Base-by-base conservation (phyloP, 164 flowering plant species). In the Berberis thunbergii region DNA sequence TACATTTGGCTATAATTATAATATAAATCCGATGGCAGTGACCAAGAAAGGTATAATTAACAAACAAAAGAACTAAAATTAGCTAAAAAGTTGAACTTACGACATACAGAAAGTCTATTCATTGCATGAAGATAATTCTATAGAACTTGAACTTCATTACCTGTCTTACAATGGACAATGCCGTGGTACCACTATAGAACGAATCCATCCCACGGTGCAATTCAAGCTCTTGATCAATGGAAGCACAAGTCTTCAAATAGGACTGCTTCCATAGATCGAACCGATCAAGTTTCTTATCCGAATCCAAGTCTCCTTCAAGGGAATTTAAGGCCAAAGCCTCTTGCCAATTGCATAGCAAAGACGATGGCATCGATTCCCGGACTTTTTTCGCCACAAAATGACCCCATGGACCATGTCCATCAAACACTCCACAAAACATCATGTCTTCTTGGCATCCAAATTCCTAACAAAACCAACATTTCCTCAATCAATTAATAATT, bases 341-440 rank as follows among this genome's bases (percentile, higher is more conserved):
- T 67, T 89, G 92, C 98, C 96, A 89, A 69, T 81, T 78, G 68
- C 82, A 71, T 11, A 89, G 76, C 80, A 92, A 72, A 59, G 79
- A 75, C 0, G 80, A 43, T 10, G 95, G 91, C 85, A 92, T 73
- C 39, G 83, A 73, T 59, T 92, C 75, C 66, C 90, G 71, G 46
- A 82, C 89, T 39, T 58, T 79, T 73, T 87, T 89, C 0, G 96
- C 74, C 26, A 92, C 91, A 70, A 65, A 80, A 67, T 92, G 96
- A 0, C 98, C 98, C 98, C 98, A 92, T 38, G 86, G 80, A 39
- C 98, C 96, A 63, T 91, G 98, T 64, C 98, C 98, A 61, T 91
- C 98, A 62, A 91, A 91, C 46, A 91, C 78, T 48, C 98, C 98
- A 66, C 96, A 89, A 61, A 91, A 89, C 10, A 78, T 74, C 87